Evolutionary conservation across 1,284 basidiomycete species (phyloP).

Genomic region (Golubevia sp.): DNA sequence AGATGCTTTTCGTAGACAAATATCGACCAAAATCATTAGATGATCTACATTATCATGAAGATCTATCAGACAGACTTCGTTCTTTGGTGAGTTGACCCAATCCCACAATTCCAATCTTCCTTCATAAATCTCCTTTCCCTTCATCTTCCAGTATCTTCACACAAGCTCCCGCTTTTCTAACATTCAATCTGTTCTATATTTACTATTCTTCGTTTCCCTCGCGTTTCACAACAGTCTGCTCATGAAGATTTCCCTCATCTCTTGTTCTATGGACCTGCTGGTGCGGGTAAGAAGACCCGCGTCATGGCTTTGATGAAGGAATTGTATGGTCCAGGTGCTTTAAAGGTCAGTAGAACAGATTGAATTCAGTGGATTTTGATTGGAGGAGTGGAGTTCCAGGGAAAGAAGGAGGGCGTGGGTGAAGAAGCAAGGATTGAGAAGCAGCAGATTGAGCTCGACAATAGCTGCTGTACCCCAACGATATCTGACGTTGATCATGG

Average conservation of each 20-base stretch:
- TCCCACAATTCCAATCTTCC: too few relatives aligned
- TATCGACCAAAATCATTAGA: constrained; percentile 84
- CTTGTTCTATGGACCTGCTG: constrained; percentile 95
- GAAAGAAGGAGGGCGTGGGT: not conserved
- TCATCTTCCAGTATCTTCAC: too few relatives aligned
- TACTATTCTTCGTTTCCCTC: too few relatives aligned
- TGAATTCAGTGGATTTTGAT: too few relatives aligned
- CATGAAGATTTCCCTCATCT: constrained; percentile 98
- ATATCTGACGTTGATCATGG: too few relatives aligned
- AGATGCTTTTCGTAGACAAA: constrained; percentile 65
- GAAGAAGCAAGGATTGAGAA: not conserved
- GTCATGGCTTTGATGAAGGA: constrained; percentile 79
- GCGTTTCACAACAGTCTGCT: too few relatives aligned
- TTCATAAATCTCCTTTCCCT: too few relatives aligned
- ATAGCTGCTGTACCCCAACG: too few relatives aligned
- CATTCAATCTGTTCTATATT: too few relatives aligned
- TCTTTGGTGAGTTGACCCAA: constrained; percentile 72
- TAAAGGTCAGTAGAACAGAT: constrained; percentile 71
- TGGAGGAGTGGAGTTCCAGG: not conserved
- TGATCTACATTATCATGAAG: constrained; percentile 85
- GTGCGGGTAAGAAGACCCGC: constrained; percentile 97
- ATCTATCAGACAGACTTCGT: constrained; percentile 77
- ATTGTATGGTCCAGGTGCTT: constrained; percentile 87
- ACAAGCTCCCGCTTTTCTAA: too few relatives aligned
- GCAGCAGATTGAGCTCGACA: not conserved